Base-by-base conservation (phyloP, 2,329 filamentous ascomycete genomes). In the Verticillium albo-atrum region DNA sequence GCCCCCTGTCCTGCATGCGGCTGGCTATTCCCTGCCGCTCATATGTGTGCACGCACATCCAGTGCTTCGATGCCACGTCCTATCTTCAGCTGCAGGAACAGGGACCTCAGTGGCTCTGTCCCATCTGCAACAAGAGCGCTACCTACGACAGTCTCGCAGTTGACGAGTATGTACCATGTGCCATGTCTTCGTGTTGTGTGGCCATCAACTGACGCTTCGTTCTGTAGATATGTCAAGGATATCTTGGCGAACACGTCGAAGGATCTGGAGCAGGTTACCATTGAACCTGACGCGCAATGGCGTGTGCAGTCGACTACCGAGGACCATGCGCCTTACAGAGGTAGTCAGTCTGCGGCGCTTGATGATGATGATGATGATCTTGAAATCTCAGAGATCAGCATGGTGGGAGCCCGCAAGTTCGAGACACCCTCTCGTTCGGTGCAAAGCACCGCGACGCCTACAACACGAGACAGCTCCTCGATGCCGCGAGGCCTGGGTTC, bases 1-100 rank as follows among this genome's bases (percentile, higher is more conserved):
- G 96, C 69, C 95, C 95, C 0, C 79, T 98, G 32, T 96, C 92
- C 3, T 96, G 92, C 35, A 85, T 92, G 72, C 84, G 93, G 61
- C 89, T 99, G 35, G 82, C 83, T 9, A 80, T 90, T 17, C 95
- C 95, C 0, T 92, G 92, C 66, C 88, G 95, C 34, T 91, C 91
- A 4, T 82, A 86, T 3, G 76, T 87, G 34, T 99, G 95, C 76
- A 89, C 85, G 3, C 95, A 99, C 72, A 90, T 95, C 27, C 92
- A 96, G 70, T 99, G 95, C 71, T 99, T 98, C 67, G 95, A 99
- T 72, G 94, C 90, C 3, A 89, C 86, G 3, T 96, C 92, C 2
- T 99, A 97, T 71, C 81, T 99, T 23, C 91, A 97, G 67, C 77
- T 99, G 28, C 94, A 98, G 71, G 92, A 98, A 71, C 95, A 99